Conservation (phyloP, 306 rosid genomes). For the Ormosia semicastrata region DNA sequence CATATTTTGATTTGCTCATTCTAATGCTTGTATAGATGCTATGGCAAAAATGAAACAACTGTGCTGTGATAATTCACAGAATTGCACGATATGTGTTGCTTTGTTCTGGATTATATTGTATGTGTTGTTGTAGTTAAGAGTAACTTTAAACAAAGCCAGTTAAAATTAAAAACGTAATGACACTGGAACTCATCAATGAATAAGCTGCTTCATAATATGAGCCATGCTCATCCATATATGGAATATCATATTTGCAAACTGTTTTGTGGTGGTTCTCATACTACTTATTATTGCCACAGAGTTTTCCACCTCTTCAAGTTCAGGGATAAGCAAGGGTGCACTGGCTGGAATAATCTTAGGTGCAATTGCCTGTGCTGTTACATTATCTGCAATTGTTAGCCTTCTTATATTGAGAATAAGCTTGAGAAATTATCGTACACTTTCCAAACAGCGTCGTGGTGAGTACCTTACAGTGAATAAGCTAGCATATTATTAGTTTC, state of each 20-base stretch:
- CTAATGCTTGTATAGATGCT: neutral
- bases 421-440: slow-evolving; percentile 23
- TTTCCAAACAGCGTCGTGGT: slow-evolving; percentile 60
- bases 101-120: neutral
- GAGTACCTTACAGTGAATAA: slow-evolving; percentile 43
- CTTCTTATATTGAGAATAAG: slow-evolving; percentile 54
- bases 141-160: neutral
- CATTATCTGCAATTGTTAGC: slow-evolving; percentile 57
- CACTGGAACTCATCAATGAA: neutral
- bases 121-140: neutral
- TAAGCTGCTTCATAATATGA: neutral
- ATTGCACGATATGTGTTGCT: neutral
- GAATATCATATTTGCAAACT: neutral
- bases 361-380: slow-evolving; percentile 57
- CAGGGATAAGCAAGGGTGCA: slow-evolving; percentile 70
- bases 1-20: neutral
- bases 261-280: neutral
- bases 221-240: neutral
- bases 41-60: neutral
- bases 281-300: slow-evolving; percentile 53
- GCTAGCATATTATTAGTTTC: neutral
- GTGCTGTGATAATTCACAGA: neutral
- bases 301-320: slow-evolving; percentile 18
- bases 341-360: slow-evolving; percentile 70
- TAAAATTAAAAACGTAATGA: neutral